Conservation (phyloP, 352 stramenopile species). For the Phytophthora capsici region DNA sequence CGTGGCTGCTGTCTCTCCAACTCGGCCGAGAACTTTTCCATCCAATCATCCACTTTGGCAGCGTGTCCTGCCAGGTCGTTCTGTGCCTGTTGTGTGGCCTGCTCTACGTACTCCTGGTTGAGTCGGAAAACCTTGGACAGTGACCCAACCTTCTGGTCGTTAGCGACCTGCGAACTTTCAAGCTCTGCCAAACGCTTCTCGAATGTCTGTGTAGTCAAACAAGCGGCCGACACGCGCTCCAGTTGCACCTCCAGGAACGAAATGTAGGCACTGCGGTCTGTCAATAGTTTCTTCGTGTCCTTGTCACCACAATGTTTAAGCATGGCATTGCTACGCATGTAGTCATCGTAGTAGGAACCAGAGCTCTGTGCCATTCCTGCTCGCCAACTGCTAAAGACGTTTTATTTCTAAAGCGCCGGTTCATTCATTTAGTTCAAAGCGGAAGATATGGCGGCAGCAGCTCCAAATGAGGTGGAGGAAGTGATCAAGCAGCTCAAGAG, state of each 20-base stretch:
- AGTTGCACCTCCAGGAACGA: constrained; percentile 90
- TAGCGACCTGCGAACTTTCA: constrained; percentile 47
- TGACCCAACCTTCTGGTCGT: constrained; percentile 66
- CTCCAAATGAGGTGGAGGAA: constrained; percentile 92
- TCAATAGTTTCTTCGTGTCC: constrained; percentile 79
- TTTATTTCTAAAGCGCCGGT: constrained; percentile 7
- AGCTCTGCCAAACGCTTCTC: constrained; percentile 66
- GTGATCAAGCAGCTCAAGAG: constrained; percentile 93
- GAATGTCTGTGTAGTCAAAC: constrained; percentile 72
- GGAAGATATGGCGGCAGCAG: constrained; percentile 68
- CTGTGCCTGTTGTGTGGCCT: constrained; percentile 50
- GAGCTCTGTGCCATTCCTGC: constrained; percentile 33
- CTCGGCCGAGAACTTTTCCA: constrained; percentile 66
- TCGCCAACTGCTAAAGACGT: neutral
- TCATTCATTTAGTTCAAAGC: neutral
- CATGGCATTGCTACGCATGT: constrained; percentile 80
- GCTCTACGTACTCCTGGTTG: constrained; percentile 78
- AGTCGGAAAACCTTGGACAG: constrained; percentile 74
- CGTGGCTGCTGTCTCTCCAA: constrained; percentile 46
- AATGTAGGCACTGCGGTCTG: constrained; percentile 86
- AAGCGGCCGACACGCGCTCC: constrained; percentile 85
- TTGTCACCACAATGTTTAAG: constrained; percentile 65
- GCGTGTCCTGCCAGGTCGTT: constrained; percentile 44
- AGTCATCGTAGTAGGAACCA: constrained; percentile 85
- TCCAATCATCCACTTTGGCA: constrained; percentile 60